Evolutionary conservation across 306 rosid species (phyloP).

Genomic region (Trifolium subterraneum): DNA sequence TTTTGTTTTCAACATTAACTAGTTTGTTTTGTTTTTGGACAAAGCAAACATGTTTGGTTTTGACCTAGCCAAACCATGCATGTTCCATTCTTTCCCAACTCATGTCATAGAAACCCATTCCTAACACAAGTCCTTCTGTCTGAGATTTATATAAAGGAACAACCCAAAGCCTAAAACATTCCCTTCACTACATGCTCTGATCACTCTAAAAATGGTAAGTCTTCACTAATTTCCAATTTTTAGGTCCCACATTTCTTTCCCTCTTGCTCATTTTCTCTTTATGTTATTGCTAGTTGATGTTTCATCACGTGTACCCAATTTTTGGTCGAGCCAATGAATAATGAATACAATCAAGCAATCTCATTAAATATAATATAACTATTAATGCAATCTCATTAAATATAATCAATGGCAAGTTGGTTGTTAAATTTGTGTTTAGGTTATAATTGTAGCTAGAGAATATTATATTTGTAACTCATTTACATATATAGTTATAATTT

Average conservation of each 20-base stretch:
- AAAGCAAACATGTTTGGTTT: constrained; percentile 49
- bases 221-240: constrained; percentile 24
- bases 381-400: too few species aligned
- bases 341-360: background rate
- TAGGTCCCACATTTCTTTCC: constrained; percentile 21
- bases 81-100: constrained; percentile 57
- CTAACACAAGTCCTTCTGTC: constrained; percentile 49
- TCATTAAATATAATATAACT: too few species aligned
- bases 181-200: constrained; percentile 35
- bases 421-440: constrained; percentile 20
- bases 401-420: background rate
- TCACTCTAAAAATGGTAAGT: constrained; percentile 44
- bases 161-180: constrained; percentile 39
- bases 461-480: too few species aligned
- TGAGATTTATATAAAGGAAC: constrained; percentile 23
- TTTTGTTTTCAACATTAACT: constrained; percentile 11
- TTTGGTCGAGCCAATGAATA: constrained; percentile 19
- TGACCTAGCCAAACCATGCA: constrained; percentile 49
- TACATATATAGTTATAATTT: too few species aligned
- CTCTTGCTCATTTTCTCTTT: constrained; percentile 23
- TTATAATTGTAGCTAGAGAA: background rate
- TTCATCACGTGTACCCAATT: constrained; percentile 13
- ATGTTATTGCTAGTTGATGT: constrained; percentile 41
- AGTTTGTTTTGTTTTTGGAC: constrained; percentile 42
- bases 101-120: constrained; percentile 60